Conservation (phyloP, 2,329 filamentous ascomycete genomes). For the Cryphonectria japonica region DNA sequence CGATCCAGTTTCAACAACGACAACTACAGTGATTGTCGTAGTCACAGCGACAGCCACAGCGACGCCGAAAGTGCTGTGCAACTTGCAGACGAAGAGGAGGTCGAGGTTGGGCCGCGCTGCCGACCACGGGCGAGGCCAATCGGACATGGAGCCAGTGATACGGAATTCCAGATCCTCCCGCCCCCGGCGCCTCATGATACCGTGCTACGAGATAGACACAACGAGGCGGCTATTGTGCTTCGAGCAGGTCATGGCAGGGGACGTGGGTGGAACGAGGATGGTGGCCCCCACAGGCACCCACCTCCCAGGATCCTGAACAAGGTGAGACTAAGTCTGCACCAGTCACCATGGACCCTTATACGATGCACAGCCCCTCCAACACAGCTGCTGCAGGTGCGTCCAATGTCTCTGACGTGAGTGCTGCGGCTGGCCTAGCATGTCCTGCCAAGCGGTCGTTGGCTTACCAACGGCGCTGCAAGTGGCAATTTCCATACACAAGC, state of each 20-base stretch:
- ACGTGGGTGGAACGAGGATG: conserved; percentile 1
- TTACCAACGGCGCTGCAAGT: conserved; percentile 9
- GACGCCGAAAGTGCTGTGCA: neutral
- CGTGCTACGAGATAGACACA: neutral
- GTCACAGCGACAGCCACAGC: conserved; percentile 4
- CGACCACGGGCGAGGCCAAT: neutral
- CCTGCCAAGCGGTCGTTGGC: neutral
- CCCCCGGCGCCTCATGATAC: neutral
- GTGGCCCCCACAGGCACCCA: neutral
- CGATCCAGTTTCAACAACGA: neutral
- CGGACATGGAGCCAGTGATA: neutral
- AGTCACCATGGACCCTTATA: neutral
- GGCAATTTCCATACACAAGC: conserved; percentile 14
- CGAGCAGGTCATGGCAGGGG: neutral
- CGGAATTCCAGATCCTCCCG: neutral
- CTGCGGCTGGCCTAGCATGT: neutral
- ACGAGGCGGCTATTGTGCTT: neutral
- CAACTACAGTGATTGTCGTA: neutral
- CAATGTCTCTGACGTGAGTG: conserved; percentile 12
- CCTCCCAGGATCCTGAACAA: conserved; percentile 11
- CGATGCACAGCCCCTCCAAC: conserved; percentile 1
- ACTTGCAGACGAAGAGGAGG: conserved; percentile 13
- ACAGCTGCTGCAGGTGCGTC: conserved; percentile 13
- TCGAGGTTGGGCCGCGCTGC: conserved; percentile 3
- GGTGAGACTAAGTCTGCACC: conserved; percentile 20